These are phyloP conservation scores for Colletotrichum endophyticum DNA, from an alignment of 2,329 filamentous ascomycete genomes.

Conservation along the genomic window DNA sequence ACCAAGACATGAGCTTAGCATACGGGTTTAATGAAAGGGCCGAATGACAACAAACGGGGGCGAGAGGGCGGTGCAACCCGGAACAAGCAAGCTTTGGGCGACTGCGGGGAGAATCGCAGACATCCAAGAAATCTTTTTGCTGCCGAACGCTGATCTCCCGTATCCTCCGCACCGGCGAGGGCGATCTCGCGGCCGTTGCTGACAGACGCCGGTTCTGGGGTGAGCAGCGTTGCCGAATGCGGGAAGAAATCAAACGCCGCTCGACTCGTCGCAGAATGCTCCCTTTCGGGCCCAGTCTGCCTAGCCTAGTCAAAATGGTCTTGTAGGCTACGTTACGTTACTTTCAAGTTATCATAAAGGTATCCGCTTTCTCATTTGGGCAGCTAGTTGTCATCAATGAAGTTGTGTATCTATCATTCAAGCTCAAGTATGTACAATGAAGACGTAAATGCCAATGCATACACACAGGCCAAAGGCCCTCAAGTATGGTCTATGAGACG, in stretches of 20 bases:
- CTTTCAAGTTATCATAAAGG: background rate
- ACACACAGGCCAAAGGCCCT: background rate
- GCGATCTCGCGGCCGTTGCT: conserved; percentile 1
- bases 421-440: background rate
- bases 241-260: background rate
- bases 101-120: background rate
- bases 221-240: background rate
- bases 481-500: background rate
- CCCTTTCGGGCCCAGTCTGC: background rate
- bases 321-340: background rate
- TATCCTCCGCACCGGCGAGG: background rate
- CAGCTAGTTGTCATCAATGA: background rate
- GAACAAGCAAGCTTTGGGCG: background rate
- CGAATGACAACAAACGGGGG: background rate
- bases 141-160: background rate
- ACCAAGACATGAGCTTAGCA: background rate
- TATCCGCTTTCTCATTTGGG: background rate
- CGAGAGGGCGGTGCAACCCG: background rate
- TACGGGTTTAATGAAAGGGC: background rate
- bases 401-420: background rate
- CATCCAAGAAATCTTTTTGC: background rate
- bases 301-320: background rate
- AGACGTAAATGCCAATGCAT: background rate
- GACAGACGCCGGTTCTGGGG: background rate
- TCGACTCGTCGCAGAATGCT: background rate